Conservation (phyloP, 202 grass and related monocot genomes). For the Panicum virgatum region DNA sequence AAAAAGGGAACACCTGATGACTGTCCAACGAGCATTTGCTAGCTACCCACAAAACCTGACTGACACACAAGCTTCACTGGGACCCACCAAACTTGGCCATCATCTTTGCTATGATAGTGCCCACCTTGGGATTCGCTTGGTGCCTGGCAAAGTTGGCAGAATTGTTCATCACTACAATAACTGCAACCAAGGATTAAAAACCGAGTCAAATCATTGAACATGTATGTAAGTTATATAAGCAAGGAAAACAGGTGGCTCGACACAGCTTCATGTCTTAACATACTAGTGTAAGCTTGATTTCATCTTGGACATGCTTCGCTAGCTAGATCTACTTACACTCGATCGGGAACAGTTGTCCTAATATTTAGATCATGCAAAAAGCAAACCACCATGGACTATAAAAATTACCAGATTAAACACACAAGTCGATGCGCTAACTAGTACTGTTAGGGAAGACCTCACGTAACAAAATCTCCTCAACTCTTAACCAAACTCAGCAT, state of each 20-base stretch:
- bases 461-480: neutral
- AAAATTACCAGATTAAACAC: neutral
- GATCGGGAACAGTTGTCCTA: neutral
- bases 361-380: no score
- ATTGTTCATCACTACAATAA: conserved; percentile 98
- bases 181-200: conserved; percentile 46
- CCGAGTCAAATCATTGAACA: neutral
- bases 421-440: neutral
- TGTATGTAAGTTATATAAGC: neutral
- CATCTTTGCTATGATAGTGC: conserved; percentile 81
- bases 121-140: conserved; percentile 87
- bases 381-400: neutral
- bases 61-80: conserved; percentile 23
- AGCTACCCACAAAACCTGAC: neutral
- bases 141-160: conserved; percentile 76
- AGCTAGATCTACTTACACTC: neutral
- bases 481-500: neutral
- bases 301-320: neutral
- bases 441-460: neutral
- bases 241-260: neutral
- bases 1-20: conserved; percentile 23
- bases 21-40: neutral
- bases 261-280: neutral
- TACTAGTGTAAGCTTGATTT: neutral
- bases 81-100: conserved; percentile 69